Percentiles rank a stretch among this genome's conserved stretches.
These are phyloP conservation scores for Aspergillus clavatus DNA, from an alignment of 2,329 filamentous ascomycete genomes.

Conservation along the genomic window DNA sequence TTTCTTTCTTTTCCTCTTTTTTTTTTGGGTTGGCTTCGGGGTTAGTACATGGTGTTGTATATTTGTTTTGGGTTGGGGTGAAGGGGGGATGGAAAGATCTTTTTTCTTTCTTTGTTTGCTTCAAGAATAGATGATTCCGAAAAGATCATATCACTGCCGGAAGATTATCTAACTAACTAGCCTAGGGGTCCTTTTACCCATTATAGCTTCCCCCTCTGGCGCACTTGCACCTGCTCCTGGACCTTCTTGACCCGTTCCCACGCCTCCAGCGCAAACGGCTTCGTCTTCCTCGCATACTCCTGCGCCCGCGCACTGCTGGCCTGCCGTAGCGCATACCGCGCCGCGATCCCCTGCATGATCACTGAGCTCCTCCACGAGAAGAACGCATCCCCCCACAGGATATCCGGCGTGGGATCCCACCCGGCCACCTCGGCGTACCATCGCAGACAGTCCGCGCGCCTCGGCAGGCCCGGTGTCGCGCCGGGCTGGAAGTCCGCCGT, in stretches of 20 bases:
- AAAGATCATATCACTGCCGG: too few species aligned
- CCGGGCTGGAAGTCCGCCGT: conserved; percentile 56
- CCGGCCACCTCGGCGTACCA: conserved; percentile 67
- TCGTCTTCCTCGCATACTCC: conserved; percentile 64
- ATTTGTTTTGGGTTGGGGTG: too few species aligned
- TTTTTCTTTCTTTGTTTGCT: too few species aligned
- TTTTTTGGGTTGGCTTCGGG: too few species aligned
- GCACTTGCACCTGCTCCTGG: conserved; percentile 31
- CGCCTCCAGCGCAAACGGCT: conserved; percentile 69
- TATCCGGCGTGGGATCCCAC: conserved; percentile 59
- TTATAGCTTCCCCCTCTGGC: conserved; percentile 43
- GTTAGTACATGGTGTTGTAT: too few species aligned
- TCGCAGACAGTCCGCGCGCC: conserved; percentile 52
- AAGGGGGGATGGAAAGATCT: too few species aligned
- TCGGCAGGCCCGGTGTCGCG: conserved; percentile 62
- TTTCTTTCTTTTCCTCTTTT: too few species aligned
- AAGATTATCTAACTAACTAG: background rate
- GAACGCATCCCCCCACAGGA: conserved; percentile 63
- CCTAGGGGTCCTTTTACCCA: conserved; percentile 5
- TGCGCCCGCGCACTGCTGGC: conserved; percentile 81
- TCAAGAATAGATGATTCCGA: too few species aligned
- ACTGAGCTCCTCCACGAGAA: conserved; percentile 55
- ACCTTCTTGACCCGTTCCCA: conserved; percentile 65
- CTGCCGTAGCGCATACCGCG: conserved; percentile 76
- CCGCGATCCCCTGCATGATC: conserved; percentile 86